phyloP scores from a whole-genome alignment of 106 monocot species.

The Phalaenopsis equestris region DNA sequence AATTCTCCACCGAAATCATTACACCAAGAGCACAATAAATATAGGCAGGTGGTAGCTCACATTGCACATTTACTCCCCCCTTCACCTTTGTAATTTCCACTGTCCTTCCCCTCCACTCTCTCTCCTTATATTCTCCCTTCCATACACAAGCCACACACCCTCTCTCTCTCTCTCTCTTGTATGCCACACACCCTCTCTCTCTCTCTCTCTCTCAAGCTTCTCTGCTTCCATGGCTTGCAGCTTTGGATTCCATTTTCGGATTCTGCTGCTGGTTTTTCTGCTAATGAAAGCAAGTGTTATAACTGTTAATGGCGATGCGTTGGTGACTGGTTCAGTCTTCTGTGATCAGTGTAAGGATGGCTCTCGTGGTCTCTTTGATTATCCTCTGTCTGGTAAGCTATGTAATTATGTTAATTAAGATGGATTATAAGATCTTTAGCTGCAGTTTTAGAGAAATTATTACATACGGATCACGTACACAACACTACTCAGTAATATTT shows the following conservation, averaged over 20 bases:
- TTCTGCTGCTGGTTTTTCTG: background rate
- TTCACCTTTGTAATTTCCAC: background rate
- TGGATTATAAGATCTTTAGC: too few relatives aligned
- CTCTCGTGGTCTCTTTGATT: conserved; percentile 48
- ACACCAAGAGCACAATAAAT: background rate
- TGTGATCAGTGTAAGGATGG: conserved; percentile 88
- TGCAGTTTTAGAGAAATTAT: too few relatives aligned
- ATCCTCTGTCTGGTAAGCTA: conserved; percentile 44
- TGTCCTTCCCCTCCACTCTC: background rate
- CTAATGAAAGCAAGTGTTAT: background rate
- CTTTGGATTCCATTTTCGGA: background rate
- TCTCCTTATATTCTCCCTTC: too few relatives aligned
- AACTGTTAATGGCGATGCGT: conserved; percentile 23
- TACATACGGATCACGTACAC: too few relatives aligned
- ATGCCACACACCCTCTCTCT: too few relatives aligned
- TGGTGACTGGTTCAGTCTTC: conserved; percentile 67
- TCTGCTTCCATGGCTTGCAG: background rate
- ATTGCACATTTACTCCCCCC: background rate
- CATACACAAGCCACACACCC: too few relatives aligned
- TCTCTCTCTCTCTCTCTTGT: too few relatives aligned
- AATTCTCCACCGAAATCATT: too few relatives aligned
- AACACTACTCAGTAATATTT: too few relatives aligned
- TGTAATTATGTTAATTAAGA: too few relatives aligned
- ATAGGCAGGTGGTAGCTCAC: background rate
- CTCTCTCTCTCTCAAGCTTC: too few relatives aligned